Conservation (phyloP, 1,284 basidiomycete genomes). For the Papiliotrema flavescens region DNA sequence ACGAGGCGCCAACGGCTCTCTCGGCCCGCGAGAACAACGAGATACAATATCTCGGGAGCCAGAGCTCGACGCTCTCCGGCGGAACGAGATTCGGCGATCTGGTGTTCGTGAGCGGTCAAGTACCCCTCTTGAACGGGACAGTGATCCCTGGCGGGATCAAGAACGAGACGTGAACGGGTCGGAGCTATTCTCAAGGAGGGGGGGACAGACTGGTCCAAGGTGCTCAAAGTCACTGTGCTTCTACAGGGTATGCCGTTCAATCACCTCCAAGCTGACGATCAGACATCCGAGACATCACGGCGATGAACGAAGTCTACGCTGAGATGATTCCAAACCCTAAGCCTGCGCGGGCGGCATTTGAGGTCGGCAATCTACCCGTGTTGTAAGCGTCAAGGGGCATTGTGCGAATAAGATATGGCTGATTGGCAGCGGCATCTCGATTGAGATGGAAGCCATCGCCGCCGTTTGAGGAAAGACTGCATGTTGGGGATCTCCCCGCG, state of each 20-base stretch:
- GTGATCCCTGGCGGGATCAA: constrained; percentile 20
- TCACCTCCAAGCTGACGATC: background rate
- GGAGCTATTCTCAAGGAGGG: constrained; percentile 15
- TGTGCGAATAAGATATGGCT: no score
- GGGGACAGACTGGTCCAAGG: constrained; percentile 22
- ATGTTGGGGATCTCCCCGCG: no score
- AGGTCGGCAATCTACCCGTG: constrained; percentile 21
- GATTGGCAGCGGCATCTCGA: constrained; percentile 15
- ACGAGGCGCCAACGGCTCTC: no score
- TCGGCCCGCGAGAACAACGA: constrained; percentile 6
- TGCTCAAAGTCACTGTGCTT: constrained; percentile 18
- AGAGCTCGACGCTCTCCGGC: constrained; percentile 13
- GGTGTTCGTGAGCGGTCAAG: constrained; percentile 20
- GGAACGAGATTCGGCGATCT: constrained; percentile 16
- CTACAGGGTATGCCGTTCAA: constrained; percentile 14
- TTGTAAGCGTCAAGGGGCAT: constrained; percentile 7
- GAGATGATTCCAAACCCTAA: constrained; percentile 17
- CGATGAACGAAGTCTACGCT: constrained; percentile 21
- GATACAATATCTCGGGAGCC: constrained; percentile 16
- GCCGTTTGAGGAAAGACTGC: no score
- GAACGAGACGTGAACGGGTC: constrained; percentile 20
- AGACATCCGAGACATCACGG: constrained; percentile 19
- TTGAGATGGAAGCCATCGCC: constrained; percentile 14
- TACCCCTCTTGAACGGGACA: constrained; percentile 14
- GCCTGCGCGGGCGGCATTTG: constrained; percentile 18